phyloP scores from a whole-genome alignment of 2,329 filamentous ascomycete genomes.

The Rugonectria rugulosa region DNA sequence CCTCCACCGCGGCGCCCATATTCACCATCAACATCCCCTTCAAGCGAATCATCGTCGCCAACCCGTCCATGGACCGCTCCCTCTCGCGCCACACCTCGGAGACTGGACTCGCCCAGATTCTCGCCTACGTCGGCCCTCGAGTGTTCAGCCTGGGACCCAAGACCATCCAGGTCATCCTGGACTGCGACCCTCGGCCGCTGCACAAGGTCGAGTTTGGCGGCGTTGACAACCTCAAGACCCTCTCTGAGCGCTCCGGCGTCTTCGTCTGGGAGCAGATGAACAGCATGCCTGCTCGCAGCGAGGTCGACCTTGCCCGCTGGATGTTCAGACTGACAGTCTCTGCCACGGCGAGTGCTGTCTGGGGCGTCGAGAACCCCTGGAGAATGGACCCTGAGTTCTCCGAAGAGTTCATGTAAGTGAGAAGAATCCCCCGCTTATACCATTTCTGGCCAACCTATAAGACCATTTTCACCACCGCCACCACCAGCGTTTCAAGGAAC shows the following conservation, averaged over 20 bases:
- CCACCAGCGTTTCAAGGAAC: neutral
- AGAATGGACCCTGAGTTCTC: constrained; percentile 41
- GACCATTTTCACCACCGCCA: too few species aligned
- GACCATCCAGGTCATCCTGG: constrained; percentile 35
- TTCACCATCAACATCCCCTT: constrained; percentile 43
- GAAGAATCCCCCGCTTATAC: neutral
- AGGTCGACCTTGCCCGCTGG: constrained; percentile 38
- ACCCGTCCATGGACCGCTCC: constrained; percentile 39
- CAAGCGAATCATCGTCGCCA: constrained; percentile 37
- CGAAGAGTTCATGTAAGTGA: constrained; percentile 40
- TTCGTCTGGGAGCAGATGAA: constrained; percentile 32
- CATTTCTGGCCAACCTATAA: too few species aligned
- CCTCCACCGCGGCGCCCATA: constrained; percentile 30
- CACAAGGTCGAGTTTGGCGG: constrained; percentile 40
- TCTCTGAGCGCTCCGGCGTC: constrained; percentile 33
- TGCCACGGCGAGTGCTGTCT: constrained; percentile 43
- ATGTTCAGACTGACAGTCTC: constrained; percentile 41
- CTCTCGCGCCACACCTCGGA: constrained; percentile 40
- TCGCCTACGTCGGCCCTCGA: constrained; percentile 40
- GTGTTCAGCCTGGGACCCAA: constrained; percentile 36
- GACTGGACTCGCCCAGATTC: constrained; percentile 42
- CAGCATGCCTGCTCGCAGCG: constrained; percentile 26
- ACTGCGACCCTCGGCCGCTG: constrained; percentile 37
- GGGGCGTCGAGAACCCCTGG: constrained; percentile 43
- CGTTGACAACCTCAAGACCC: constrained; percentile 28